Evolutionary conservation across 768 basidiomycete genomes (phyloP), one percentile per base, ranked within the genome.

Genomic region (Lactarius hatsudake): DNA sequence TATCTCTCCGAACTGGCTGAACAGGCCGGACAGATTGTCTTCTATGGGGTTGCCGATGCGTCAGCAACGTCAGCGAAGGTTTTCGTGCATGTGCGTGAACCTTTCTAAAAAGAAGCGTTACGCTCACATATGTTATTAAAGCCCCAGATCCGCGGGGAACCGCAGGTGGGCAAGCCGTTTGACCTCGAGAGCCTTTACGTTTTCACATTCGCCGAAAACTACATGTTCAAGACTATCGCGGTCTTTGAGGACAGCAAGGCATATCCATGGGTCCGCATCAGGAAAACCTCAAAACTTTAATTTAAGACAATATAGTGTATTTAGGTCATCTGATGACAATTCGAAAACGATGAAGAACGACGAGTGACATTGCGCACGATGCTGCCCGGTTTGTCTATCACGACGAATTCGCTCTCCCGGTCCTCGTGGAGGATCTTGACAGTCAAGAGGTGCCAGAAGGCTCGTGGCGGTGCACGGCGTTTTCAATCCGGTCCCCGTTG

Each of bases 381-480:
- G 26, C 26, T 28, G 26, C 96, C 96, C 3, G 96, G 96, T 81
- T 99, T 99, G 74, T 98, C 90, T 32, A 99, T 90, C 15, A 98
- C 91, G 42, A 98, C 85, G 68, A 96, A 94, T 69, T 89, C 84
- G 30, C 88, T 86, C 70, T 92, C 86, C 15, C 80, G 81, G 74
- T 98, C 94, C 64, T 89, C 86, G 60, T 88, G 81, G 3, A 98
- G 77, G 43, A 98, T 82, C 69, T 87, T 85, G 62, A 98, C 87
- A 1, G 91, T 5, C 82, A 89, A 2, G 89, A 86, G 1, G 95
- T 89, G 4, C 98, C 89, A 3, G 97, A 94, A 6, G 97, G 97
- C 77, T 99, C 97, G 75, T 99, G 97, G n/a, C 94, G 83, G 76
- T 96, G 94, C 17, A 96, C 93, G 15, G 96, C 84, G 73, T 98